Evolutionary conservation across 345 rosid species (phyloP), one percentile per base, ranked within the genome.

Genomic region (Populus ilicifolia): DNA sequence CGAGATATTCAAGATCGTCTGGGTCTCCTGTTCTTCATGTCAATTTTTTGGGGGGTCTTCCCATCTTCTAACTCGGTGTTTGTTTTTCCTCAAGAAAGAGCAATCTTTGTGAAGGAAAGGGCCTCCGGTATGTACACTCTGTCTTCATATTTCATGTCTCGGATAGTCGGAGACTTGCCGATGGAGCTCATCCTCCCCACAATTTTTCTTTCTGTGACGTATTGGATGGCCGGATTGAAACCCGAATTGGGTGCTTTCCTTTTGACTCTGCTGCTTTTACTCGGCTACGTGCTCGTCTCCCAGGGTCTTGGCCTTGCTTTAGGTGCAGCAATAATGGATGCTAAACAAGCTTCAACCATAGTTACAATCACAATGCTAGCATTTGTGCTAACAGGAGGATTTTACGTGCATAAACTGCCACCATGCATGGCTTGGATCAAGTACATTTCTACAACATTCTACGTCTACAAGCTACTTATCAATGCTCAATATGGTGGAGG

Each of bases 11-110:
- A 91, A 76, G 99, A 96, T 59, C 94, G 97, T 36, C 79, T 93
- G 5, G 99, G 98, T 18, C 89, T 94, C 79, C 93, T 95, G 50
- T 95, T 89, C 85, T 95, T 88, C 87, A 85, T 90, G 33, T 84
- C 96, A 20, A 90, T 95, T 79, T 95, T 95, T 67, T 95, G 99
- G 98, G 99, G 99, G 0, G 99, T 95, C 25, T 84, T 93, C 81
- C 99, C 99, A 1, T 90, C 99, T 18, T 93, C 90, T 71, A 95
- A 89, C 38, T 84, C 98, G 0, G 94, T 85, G 2, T 95, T 95
- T 54, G 96, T 96, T 1, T 95, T 95, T 54, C 99, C 99, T 0
- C 99, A 95, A 85, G 99, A 95, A 73, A 90, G 91, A 0, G 93
- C 90, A 2, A 90, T 93, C 74, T 86, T 95, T 71, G 70, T 80